Evolutionary conservation across 1,139 yeast species (phyloP), one percentile per base, ranked within the genome.

Genomic region (Candida anutae): DNA sequence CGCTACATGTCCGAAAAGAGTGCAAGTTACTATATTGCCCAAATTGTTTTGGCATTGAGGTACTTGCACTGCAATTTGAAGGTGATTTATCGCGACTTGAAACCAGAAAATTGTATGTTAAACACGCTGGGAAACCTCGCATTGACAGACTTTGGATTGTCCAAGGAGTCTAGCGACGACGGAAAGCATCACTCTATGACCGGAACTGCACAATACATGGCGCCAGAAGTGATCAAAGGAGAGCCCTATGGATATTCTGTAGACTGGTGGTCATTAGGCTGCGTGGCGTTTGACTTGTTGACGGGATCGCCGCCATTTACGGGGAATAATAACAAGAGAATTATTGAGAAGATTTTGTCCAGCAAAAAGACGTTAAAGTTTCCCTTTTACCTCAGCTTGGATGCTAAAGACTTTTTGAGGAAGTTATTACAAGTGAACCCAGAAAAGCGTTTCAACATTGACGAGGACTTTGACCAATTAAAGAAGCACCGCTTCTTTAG

Each of bases 251-350:
- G 87, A 39, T 78, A 72, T 38, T 69, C 77, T 6, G 95, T 93
- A 8, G 98, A 90, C 50, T 90, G 96, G 94, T 90, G 97, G 94
- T 85, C 96, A 0, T 62, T 90, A 17, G 97, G 98, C 0, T 85
- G 95, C 39, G 84, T 90, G 5, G 70, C 85, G 17, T 85, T 64
- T 50, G 97, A 90, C 52, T 67, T 90, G 61, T 61, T 90, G 23
- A 82, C 94, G 0, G 97, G 98, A 0, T 70, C 79, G 26, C 97
- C 98, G 1, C 98, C 98, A 2, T 88, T 85, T 50, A 83, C 94
- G 0, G 98, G 97, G 3, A 79, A 74, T 37, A 85, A 82, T 46
- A 83, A 83, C 48, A 83, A 83, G 48, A 74, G 74, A 31, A 85
- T 90, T 27, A 67, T 80, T 45, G 88, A 84, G 38, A 87, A 84